A percentile compares a stretch with the other conserved stretches of the same genome.
These are phyloP conservation scores for Ashbya aceris DNA, from an alignment of 1,139 yeast genomes.

Conservation along the genomic window DNA sequence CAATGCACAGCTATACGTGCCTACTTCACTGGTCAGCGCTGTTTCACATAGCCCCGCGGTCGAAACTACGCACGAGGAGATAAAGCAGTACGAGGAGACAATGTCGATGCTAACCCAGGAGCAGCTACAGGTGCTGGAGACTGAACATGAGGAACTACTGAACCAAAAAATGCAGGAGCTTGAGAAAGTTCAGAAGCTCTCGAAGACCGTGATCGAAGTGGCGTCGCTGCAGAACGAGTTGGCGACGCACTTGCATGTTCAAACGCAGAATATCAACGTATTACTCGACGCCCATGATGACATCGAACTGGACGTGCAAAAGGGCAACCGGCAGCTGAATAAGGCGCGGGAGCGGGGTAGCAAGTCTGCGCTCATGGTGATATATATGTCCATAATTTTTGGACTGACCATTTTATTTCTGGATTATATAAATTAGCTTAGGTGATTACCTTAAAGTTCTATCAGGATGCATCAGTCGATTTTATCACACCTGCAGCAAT, in stretches of 20 bases:
- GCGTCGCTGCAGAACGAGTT: constrained; percentile 71
- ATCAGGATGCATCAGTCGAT: constrained; percentile 5
- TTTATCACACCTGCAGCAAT: constrained; percentile 67
- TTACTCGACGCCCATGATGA: constrained; percentile 65
- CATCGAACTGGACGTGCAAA: constrained; percentile 55
- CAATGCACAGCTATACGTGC: constrained; percentile 16
- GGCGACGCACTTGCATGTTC: constrained; percentile 64
- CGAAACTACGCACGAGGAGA: constrained; percentile 28
- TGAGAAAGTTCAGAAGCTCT: constrained; percentile 59
- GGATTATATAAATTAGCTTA: constrained; percentile 35
- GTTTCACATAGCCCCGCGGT: constrained; percentile 21
- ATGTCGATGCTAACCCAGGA: constrained; percentile 39
- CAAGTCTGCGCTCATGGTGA: constrained; percentile 58
- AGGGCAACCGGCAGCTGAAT: constrained; percentile 66
- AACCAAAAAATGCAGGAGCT: constrained; percentile 56
- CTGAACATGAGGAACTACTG: constrained; percentile 64
- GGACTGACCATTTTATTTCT: constrained; percentile 56
- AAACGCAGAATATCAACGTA: constrained; percentile 61
- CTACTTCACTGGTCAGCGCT: constrained; percentile 10
- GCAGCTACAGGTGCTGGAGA: constrained; percentile 58
- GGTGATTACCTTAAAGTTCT: background rate
- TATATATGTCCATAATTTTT: constrained; percentile 49
- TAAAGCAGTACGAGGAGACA: constrained; percentile 26
- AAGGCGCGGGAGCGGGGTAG: constrained; percentile 67
- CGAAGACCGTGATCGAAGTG: constrained; percentile 70